Percentiles rank a stretch among this genome's conserved stretches.
phyloP scores from a whole-genome alignment of 1,284 basidiomycete genomes.

The Cystobasidium sp. region DNA sequence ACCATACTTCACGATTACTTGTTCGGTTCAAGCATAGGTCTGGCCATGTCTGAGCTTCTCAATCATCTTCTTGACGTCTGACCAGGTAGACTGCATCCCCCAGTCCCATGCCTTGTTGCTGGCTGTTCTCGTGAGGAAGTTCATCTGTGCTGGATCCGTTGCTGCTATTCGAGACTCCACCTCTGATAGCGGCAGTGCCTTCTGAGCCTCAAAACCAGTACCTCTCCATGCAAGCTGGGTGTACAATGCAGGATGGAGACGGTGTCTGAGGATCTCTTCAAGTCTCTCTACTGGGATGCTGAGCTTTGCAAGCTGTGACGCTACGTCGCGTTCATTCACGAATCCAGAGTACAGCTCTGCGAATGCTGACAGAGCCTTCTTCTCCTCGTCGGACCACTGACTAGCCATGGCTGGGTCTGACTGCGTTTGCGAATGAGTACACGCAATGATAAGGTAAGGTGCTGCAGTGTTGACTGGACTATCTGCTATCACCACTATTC shows the following conservation, averaged over 20 bases:
- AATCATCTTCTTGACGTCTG: slow-evolving; percentile 2
- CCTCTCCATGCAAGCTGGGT: slow-evolving; percentile 35
- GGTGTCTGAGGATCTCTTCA: slow-evolving; percentile 30
- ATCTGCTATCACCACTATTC: no score
- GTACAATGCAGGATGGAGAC: slow-evolving; percentile 31
- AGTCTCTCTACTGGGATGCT: slow-evolving; percentile 22
- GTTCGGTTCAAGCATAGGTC: background rate
- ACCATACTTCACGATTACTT: no score
- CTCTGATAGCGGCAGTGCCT: slow-evolving; percentile 14
- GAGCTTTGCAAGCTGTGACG: slow-evolving; percentile 21
- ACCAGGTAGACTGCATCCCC: slow-evolving; percentile 26
- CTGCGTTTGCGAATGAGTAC: background rate
- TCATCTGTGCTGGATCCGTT: slow-evolving; percentile 13
- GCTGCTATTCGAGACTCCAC: slow-evolving; percentile 8
- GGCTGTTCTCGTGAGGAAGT: slow-evolving; percentile 24
- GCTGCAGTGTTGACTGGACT: no score
- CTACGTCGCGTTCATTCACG: slow-evolving; percentile 20
- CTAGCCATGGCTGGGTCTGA: background rate
- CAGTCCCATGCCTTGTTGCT: slow-evolving; percentile 35
- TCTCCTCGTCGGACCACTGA: slow-evolving; percentile 25
- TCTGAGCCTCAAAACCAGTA: slow-evolving; percentile 34
- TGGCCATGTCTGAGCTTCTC: background rate
- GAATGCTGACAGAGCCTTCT: slow-evolving; percentile 12
- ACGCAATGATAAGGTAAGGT: background rate
- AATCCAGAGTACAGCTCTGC: slow-evolving; percentile 39